Percentiles rank a stretch among this genome's conserved stretches.
Conservation (phyloP, 306 rosid species). For the Urtica urens region DNA sequence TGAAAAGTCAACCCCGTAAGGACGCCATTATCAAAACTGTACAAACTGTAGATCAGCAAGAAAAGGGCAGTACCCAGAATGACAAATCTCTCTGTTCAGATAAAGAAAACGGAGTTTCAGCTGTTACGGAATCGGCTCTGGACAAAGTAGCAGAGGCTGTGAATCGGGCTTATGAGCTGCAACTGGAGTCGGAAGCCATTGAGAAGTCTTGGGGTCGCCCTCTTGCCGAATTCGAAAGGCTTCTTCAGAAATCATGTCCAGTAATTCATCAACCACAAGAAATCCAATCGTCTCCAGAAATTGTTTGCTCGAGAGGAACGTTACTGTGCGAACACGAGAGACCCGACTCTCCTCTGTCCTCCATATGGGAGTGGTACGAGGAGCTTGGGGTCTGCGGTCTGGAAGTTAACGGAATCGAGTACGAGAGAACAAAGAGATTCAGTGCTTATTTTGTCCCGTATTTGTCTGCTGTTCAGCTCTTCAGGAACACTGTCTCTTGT, state of each 20-base stretch:
- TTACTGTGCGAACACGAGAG: slow-evolving; percentile 45
- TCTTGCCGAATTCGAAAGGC: slow-evolving; percentile 59
- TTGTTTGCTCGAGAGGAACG: slow-evolving; percentile 24
- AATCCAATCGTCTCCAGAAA: slow-evolving; percentile 25
- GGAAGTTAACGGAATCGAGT: slow-evolving; percentile 51
- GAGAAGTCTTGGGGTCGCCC: slow-evolving; percentile 47
- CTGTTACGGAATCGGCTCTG: slow-evolving; percentile 22
- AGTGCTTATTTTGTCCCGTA: slow-evolving; percentile 82
- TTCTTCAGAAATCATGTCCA: slow-evolving; percentile 57
- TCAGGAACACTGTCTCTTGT: slow-evolving; percentile 24
- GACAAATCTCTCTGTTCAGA: slow-evolving; percentile 18
- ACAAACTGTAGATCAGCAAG: slow-evolving; percentile 12
- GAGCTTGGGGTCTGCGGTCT: slow-evolving; percentile 74
- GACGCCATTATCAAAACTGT: slow-evolving; percentile 16
- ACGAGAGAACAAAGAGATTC: slow-evolving; percentile 27
- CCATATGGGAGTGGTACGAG: slow-evolving; percentile 86
- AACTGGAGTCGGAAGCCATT: slow-evolving; percentile 50
- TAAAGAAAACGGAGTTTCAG: slow-evolving; percentile 20
- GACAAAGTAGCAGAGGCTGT: slow-evolving; percentile 39
- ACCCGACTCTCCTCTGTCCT: slow-evolving; percentile 43
- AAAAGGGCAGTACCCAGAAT: slow-evolving; percentile 15
- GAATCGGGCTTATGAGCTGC: slow-evolving; percentile 33
- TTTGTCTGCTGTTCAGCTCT: slow-evolving; percentile 78
- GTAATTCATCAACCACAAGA: slow-evolving; percentile 32
- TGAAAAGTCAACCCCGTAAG: slow-evolving; percentile 10